Conservation (phyloP, 2,329 filamentous ascomycete species). For the Juglanconis juglandina region DNA sequence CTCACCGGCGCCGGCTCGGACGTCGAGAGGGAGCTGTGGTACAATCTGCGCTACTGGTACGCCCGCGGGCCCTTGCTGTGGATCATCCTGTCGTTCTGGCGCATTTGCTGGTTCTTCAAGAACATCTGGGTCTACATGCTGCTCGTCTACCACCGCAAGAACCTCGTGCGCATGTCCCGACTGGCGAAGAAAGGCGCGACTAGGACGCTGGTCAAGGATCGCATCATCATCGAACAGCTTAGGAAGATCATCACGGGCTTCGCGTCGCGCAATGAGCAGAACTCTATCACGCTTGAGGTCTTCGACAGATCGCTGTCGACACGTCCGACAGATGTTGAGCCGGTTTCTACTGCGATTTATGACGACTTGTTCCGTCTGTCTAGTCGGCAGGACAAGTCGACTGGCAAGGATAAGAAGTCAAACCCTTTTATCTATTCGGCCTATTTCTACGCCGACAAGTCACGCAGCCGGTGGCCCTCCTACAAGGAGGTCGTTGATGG, state of each 20-base stretch:
- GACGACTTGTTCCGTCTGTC: slow-evolving; percentile 27
- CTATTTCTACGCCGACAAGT: slow-evolving; percentile 25
- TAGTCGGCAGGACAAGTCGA: slow-evolving; percentile 21
- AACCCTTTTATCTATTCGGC: slow-evolving; percentile 19
- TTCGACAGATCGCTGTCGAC: slow-evolving; percentile 26
- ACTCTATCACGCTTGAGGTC: slow-evolving; percentile 26
- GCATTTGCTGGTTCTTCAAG: slow-evolving; percentile 28
- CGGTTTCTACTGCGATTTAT: slow-evolving; percentile 27
- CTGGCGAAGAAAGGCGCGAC: slow-evolving; percentile 31
- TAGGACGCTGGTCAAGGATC: slow-evolving; percentile 26
- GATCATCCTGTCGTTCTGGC: slow-evolving; percentile 29
- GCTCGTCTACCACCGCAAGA: slow-evolving; percentile 31
- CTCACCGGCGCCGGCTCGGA: slow-evolving; percentile 33
- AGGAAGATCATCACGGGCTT: slow-evolving; percentile 32
- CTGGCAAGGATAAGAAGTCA: slow-evolving; percentile 17
- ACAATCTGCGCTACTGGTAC: slow-evolving; percentile 27
- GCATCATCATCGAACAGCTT: slow-evolving; percentile 29
- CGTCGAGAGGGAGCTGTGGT: slow-evolving; percentile 34
- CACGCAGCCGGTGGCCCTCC: slow-evolving; percentile 23
- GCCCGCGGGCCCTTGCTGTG: slow-evolving; percentile 24
- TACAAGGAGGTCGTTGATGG: slow-evolving; percentile 25
- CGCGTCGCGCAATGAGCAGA: slow-evolving; percentile 23
- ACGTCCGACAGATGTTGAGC: slow-evolving; percentile 20
- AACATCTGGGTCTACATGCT: slow-evolving; percentile 31
- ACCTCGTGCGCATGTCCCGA: slow-evolving; percentile 29